Evolutionary conservation across 495 filamentous ascomycete genomes (phyloP), one percentile per base, ranked within the genome.

Genomic region (Hypoxylon crocopeplum): DNA sequence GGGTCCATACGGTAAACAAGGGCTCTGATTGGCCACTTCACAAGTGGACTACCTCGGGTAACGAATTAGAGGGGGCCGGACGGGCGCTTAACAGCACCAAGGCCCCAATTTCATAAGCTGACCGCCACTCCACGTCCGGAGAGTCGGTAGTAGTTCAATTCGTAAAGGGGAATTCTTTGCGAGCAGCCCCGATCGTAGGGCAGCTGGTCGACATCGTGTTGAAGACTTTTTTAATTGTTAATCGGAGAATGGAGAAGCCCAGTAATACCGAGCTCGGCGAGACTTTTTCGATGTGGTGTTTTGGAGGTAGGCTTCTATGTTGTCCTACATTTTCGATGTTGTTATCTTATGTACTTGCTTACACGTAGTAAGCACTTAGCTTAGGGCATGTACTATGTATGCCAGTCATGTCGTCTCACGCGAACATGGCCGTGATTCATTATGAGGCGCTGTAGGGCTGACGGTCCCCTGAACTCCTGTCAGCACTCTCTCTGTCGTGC

Each of bases 21-120:
- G 47, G n/a, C 17, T 59, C 36, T 66, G 58, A 67, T 13, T 70
- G 68, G 68, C 38, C 39, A 51, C 30, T 30, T n/a, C n/a, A n/a
- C n/a, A n/a, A n/a, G n/a, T n/a, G n/a, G n/a, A 13, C 39, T 21
- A 38, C 58, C 13, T 36, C 17, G 44, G 13, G 36, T 44, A 53
- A 32, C 66, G 62, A 66, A 62, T 65, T 50, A 62, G 48, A 50
- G 38, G 34, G 38, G 48, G 12, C 33, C 21, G n/a, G 29, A 30
- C 41, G 21, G 45, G 51, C 33, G 44, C 25, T 61, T 36, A 59
- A 62, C 37, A 48, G 16, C n/a, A 49, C 36, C 49, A 53, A 59
- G 46, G 53, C 32, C 16, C 38, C 17, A 61, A 62, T 62, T 39
- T 70, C 65, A 54, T 70, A 68, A 64, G 65, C 65, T 70, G 68